Evolutionary conservation across 169 alveolate species (phyloP), one percentile per base, ranked within the genome.

Genomic region (Haemoproteus tartakovskyi): DNA sequence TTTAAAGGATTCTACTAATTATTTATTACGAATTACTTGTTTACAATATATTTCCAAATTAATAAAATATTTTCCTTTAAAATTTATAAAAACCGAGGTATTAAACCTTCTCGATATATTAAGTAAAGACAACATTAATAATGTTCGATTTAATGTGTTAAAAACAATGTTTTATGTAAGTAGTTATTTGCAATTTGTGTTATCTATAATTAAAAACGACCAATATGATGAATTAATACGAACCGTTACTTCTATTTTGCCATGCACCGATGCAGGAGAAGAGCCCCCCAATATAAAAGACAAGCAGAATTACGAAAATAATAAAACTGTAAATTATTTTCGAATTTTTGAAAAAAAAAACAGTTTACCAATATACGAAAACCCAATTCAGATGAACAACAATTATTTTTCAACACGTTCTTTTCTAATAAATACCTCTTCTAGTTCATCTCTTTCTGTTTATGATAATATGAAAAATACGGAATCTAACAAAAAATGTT

Each of bases 381-480:
- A n/a, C n/a, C 33, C 26, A 1, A 26, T 24, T 56, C 60, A 56
- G n/a, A 16, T 30, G 14, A 45, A 62, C 19, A 12, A 60, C 22
- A 36, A 18, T 33, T 5, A 33, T 9, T 6, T 6, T 33, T 5
- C 5, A 18, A 33, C 43, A 8, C 21, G 59, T 56, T 33, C 74
- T 22, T 74, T 56, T 51, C 11, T 74, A 56, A 74, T 74, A 4
- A 43, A 74, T 29, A 57, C 84, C 16, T 29, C 37, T 3, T 22
- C 78, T 14, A 26, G 19, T 43, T 74, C 78, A 8, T 74, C 84
- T 11, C 19, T 56, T 8, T 43, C 54, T 14, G 54, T 56, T 51
- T 74, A 74, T 60, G 78, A 74, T 33, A 74, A 74, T 22, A 74
- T 74, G 84, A 74, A 56, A 38, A 74, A 74, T 47, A 74, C 61